Conservation (phyloP, 345 rosid species). For the Iberis pinnata region DNA sequence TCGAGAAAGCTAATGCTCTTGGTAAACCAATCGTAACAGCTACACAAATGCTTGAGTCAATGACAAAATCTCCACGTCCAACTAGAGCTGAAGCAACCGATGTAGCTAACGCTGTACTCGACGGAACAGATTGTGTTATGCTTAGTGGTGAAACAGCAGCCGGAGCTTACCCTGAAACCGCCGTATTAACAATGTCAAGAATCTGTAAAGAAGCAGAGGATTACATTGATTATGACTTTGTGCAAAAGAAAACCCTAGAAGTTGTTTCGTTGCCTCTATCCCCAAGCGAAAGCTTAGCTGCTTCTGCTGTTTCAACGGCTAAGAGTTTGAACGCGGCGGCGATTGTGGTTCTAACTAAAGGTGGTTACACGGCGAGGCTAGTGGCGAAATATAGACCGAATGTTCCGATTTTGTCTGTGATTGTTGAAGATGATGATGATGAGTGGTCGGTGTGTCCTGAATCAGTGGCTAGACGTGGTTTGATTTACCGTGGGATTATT, state of each 20-base stretch:
- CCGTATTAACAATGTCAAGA: constrained; percentile 3
- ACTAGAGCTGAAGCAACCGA: constrained; percentile 14
- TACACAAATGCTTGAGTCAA: constrained; percentile 6
- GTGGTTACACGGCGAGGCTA: constrained; percentile 8
- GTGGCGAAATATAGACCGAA: constrained; percentile 9
- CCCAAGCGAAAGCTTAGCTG: background rate
- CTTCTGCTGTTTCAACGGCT: background rate
- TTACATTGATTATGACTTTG: background rate
- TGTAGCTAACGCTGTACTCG: constrained; percentile 3
- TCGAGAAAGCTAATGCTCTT: constrained; percentile 7
- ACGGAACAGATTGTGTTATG: constrained; percentile 11
- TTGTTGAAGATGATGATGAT: background rate
- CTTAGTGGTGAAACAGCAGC: constrained; percentile 13
- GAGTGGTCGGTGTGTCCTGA: background rate
- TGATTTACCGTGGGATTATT: constrained; percentile 12
- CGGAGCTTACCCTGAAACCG: constrained; percentile 10
- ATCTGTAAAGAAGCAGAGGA: constrained; percentile 11
- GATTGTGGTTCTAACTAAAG: background rate
- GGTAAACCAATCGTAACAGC: constrained; percentile 13
- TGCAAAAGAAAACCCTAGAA: background rate
- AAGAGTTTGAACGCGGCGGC: background rate
- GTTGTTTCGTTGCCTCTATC: background rate
- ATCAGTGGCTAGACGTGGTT: background rate
- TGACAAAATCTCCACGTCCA: constrained; percentile 12
- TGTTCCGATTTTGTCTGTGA: constrained; percentile 9